Evolutionary conservation across 768 basidiomycete genomes (phyloP).

Genomic region (Auriculariales sp.): DNA sequence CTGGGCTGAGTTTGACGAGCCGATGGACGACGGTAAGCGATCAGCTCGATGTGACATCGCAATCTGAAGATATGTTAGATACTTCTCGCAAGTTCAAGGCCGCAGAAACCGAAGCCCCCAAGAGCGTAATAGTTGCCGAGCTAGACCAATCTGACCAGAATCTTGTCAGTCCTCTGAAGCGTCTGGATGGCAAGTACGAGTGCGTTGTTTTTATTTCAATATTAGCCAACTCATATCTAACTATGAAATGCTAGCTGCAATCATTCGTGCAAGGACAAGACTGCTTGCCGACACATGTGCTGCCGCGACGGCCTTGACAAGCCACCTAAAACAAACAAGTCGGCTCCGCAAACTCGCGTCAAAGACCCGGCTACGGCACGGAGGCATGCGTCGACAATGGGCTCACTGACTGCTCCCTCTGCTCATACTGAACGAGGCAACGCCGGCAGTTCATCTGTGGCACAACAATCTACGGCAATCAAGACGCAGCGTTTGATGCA

Average conservation of each 20-base stretch:
- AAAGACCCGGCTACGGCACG: not conserved
- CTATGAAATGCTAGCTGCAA: constrained; percentile 39
- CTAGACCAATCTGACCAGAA: too few relatives aligned
- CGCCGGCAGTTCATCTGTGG: too few relatives aligned
- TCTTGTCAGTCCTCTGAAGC: constrained; percentile 17
- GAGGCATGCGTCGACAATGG: too few relatives aligned
- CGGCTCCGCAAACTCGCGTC: constrained; percentile 8
- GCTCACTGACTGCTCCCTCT: too few relatives aligned
- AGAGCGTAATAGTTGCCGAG: too few relatives aligned
- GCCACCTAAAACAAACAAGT: constrained; percentile 29
- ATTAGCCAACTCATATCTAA: not conserved
- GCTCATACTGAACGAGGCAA: not conserved
- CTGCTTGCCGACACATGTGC: constrained; percentile 65
- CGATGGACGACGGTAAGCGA: not conserved
- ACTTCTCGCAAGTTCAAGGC: too few relatives aligned
- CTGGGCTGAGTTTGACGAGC: constrained; percentile 32
- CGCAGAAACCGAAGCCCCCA: too few relatives aligned
- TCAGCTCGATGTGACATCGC: too few relatives aligned
- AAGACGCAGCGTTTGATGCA: too few relatives aligned
- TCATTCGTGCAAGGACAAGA: constrained; percentile 68
- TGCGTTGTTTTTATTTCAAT: constrained; percentile 17
- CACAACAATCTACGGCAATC: too few relatives aligned
- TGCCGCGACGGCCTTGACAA: constrained; percentile 56
- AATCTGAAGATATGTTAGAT: too few relatives aligned
- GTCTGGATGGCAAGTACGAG: constrained; percentile 54